A percentile compares a stretch with the other conserved stretches of the same genome.
Evolutionary conservation across 352 stramenopile genomes (phyloP).

Genomic region (Phytopythium delawarense): DNA sequence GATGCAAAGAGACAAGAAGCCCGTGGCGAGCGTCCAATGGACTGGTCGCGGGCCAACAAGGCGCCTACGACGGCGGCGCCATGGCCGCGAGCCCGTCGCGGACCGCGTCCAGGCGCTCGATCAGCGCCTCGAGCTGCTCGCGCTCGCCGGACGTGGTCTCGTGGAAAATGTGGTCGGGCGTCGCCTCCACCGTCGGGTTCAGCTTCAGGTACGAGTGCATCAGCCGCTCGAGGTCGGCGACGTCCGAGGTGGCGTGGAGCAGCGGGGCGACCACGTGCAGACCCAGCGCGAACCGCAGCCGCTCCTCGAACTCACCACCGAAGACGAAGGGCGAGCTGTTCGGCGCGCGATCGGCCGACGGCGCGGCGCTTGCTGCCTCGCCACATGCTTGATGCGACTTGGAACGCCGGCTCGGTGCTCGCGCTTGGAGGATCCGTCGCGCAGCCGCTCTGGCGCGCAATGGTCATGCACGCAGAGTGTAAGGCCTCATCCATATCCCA

Average conservation of each 20-base stretch:
- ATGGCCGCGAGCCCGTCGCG: constrained; percentile 3
- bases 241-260: constrained; percentile 15
- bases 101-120: constrained; percentile 12
- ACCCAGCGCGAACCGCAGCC: constrained; percentile 19
- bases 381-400: neutral
- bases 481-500: neutral
- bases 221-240: constrained; percentile 12
- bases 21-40: too few relatives aligned
- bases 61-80: neutral
- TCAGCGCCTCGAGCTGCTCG: constrained; percentile 9
- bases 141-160: constrained; percentile 12
- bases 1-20: too few relatives aligned
- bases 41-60: neutral
- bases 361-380: neutral
- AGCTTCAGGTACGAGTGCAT: constrained; percentile 22
- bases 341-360: too few relatives aligned
- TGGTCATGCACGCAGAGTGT: neutral
- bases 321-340: neutral
- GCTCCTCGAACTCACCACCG: constrained; percentile 15
- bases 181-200: constrained; percentile 10
- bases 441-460: neutral
- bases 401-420: neutral
- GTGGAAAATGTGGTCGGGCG: constrained; percentile 16
- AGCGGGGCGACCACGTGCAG: constrained; percentile 19
- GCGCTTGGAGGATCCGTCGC: neutral